A percentile compares a stretch with the other conserved stretches of the same genome.
Evolutionary conservation across 331 rosid genomes (phyloP).

Genomic region (Erythrophleum ivorense): DNA sequence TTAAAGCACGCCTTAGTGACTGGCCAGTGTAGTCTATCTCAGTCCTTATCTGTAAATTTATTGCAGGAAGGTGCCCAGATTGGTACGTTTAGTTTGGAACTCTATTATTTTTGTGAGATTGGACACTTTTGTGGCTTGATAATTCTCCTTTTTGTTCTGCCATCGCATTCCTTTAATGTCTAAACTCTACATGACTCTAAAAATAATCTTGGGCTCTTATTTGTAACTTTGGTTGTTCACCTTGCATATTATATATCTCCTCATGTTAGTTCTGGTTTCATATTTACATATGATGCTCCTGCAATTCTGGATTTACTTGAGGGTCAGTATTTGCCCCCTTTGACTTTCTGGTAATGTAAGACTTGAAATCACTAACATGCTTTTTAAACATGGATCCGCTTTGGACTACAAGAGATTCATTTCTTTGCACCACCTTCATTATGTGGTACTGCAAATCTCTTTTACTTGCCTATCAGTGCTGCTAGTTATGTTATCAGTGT

Average conservation of each 20-base stretch:
- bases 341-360: constrained; percentile 56
- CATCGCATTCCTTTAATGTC: constrained; percentile 50
- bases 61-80: constrained; percentile 67
- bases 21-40: constrained; percentile 45
- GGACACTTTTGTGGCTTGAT: constrained; percentile 53
- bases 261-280: constrained; percentile 40
- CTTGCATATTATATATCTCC: constrained; percentile 52
- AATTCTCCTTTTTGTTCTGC: constrained; percentile 62
- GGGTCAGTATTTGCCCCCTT: constrained; percentile 37
- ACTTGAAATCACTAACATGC: constrained; percentile 53
- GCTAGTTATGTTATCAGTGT: constrained; percentile 55
- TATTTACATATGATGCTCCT: constrained; percentile 41
- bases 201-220: constrained; percentile 36
- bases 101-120: constrained; percentile 57
- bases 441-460: constrained; percentile 47
- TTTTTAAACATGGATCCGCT: constrained; percentile 45
- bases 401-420: constrained; percentile 54
- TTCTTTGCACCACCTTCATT: constrained; percentile 57
- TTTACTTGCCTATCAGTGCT: constrained; percentile 56
- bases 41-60: constrained; percentile 56
- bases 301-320: constrained; percentile 39
- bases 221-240: constrained; percentile 47
- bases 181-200: constrained; percentile 38
- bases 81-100: constrained; percentile 63
- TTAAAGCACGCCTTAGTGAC: constrained; percentile 23